Evolutionary conservation across 1,139 yeast species (phyloP), one percentile per base, ranked within the genome.

Genomic region (Yamadazyma siamensis): DNA sequence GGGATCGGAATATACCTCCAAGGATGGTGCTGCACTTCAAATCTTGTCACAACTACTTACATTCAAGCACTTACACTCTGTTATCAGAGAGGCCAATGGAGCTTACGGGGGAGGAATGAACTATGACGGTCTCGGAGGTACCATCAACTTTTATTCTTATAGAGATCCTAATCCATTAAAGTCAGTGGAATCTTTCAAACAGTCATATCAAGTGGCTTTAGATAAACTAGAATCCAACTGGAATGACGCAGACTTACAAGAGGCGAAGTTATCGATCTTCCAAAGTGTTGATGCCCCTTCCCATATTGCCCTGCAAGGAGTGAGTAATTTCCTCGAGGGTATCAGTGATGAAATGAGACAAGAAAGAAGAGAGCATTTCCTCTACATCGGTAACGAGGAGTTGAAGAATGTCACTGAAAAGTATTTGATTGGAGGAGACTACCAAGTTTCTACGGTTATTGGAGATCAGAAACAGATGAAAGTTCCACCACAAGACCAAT

Each of bases 61-160:
- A 0, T 89, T 82, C 58, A 84, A 85, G 51, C 77, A 85, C 44
- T 65, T 94, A 29, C 98, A 91, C 54, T 77, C 87, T 9, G 95
- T 88, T 40, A 80, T 91, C 25, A 76, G 98, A 45, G 98, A 91
- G 54, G 79, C 91, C 47, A 96, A 96, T 39, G 98, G 98, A 33
- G 98, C 98, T 0, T 91, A 91, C 51, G 98, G 98, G 6, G 97
- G 96, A 9, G 98, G 98, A 3, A 83, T 95, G 11, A 65, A 75
- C 12, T 89, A 80, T 52, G 86, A 82, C 50, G 89, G 94, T 0
- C 54, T 87, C 17, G 88, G 85, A 33, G 97, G 97, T 0, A 53
- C 80, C 2, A 74, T 89, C 46, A 75, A 84, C 31, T 88, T 74
- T 60, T 94, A 83, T 59, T 87, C 96, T 0, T 91, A 91, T 61